phyloP scores from a whole-genome alignment of 108 stramenopile species.

The Cyclotella choctawhatcheeana region DNA sequence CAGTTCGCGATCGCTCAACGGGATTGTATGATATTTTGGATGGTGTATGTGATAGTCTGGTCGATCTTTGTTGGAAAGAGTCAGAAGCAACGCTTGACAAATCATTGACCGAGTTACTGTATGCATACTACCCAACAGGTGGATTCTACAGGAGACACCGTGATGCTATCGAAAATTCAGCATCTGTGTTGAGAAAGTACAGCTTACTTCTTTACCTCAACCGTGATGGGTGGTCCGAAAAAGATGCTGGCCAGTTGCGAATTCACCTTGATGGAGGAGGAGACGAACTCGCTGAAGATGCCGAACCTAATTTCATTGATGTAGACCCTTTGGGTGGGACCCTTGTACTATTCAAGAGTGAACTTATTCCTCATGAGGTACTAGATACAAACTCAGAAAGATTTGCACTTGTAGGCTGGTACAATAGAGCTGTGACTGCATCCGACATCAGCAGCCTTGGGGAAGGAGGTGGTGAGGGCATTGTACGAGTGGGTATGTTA shows the following conservation, averaged over 20 bases:
- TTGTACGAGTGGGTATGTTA: conserved; percentile 43
- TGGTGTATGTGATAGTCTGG: conserved; percentile 49
- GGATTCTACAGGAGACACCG: conserved; percentile 81
- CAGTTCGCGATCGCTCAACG: conserved; percentile 33
- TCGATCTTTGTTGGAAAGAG: conserved; percentile 27
- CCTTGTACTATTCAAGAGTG: conserved; percentile 73
- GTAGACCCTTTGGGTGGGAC: conserved; percentile 73
- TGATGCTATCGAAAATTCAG: conserved; percentile 75
- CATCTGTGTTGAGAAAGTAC: conserved; percentile 63
- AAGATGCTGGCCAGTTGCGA: conserved; percentile 71
- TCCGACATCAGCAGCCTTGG: conserved; percentile 57
- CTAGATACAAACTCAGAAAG: conserved; percentile 70
- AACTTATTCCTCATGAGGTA: conserved; percentile 80
- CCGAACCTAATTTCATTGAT: conserved; percentile 61
- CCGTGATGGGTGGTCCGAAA: conserved; percentile 42
- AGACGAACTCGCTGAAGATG: conserved; percentile 50
- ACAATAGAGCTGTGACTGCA: conserved; percentile 53
- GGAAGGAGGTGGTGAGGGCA: conserved; percentile 32
- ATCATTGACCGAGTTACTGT: conserved; percentile 62
- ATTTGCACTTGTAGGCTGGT: conserved; percentile 84
- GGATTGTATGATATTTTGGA: conserved; percentile 63
- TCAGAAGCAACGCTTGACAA: conserved; percentile 35
- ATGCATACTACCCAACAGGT: conserved; percentile 80
- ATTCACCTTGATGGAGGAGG: conserved; percentile 74
- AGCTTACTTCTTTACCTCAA: conserved; percentile 78